phyloP scores from a whole-genome alignment of 768 basidiomycete species.

The Kwoniella europaea region DNA sequence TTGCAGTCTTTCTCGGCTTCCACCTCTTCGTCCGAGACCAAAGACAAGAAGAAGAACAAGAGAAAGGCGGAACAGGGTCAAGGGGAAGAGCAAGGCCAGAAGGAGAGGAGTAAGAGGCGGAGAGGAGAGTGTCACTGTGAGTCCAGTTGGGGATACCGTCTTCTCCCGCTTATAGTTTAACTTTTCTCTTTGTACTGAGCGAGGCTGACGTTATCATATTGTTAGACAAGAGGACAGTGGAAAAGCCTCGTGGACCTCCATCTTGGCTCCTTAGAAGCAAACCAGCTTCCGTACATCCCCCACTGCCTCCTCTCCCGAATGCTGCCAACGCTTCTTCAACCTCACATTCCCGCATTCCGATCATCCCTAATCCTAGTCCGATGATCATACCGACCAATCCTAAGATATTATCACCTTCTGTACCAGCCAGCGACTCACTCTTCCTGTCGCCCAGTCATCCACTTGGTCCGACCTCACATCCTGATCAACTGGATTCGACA shows the following conservation, averaged over 20 bases:
- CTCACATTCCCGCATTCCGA: too few species aligned
- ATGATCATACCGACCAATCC: too few species aligned
- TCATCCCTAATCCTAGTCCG: too few species aligned
- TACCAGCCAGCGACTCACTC: too few species aligned
- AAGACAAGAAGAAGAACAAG: neutral
- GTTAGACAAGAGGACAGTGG: neutral
- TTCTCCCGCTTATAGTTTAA: neutral
- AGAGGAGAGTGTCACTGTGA: constrained; percentile 9
- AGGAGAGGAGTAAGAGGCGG: constrained; percentile 4
- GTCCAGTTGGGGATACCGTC: neutral
- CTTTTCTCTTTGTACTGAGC: neutral
- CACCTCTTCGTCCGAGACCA: neutral
- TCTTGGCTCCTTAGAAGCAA: neutral
- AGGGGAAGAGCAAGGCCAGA: neutral
- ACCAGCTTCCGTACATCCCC: neutral
- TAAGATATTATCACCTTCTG: too few species aligned
- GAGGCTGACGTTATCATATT: neutral
- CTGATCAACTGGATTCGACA: too few species aligned
- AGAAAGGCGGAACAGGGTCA: neutral
- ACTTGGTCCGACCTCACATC: too few species aligned
- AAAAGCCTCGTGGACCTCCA: constrained; percentile 4
- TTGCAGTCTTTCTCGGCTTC: too few species aligned
- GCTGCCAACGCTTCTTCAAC: too few species aligned
- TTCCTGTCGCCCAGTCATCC: too few species aligned
- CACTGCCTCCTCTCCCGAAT: neutral